phyloP scores from a whole-genome alignment of 2,329 filamentous ascomycete genomes.

The Mycogone perniciosa region DNA sequence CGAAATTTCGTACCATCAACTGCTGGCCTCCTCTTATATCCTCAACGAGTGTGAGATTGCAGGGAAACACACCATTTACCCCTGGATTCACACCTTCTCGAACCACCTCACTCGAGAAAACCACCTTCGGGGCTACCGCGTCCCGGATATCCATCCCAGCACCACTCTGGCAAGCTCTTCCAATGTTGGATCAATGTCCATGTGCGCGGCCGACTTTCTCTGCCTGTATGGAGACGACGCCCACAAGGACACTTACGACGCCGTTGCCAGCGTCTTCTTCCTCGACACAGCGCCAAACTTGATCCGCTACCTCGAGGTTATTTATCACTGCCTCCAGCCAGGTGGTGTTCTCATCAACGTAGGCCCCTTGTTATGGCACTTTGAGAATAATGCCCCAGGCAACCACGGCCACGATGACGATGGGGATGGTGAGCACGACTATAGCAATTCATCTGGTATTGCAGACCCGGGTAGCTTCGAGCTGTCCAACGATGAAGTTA shows the following conservation, averaged over 20 bases:
- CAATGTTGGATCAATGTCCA: constrained; percentile 66
- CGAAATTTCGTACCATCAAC: constrained; percentile 93
- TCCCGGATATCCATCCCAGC: constrained; percentile 77
- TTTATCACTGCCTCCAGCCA: constrained; percentile 66
- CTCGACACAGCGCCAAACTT: constrained; percentile 94
- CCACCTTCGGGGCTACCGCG: constrained; percentile 64
- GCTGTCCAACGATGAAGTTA: constrained; percentile 81
- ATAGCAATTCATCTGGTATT: constrained; percentile 57
- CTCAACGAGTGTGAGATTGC: constrained; percentile 59
- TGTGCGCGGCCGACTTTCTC: constrained; percentile 90
- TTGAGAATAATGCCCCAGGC: constrained; percentile 65
- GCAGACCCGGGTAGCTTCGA: constrained; percentile 88
- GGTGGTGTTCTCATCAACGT: constrained; percentile 84
- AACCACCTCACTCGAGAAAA: constrained; percentile 70
- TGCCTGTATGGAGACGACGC: constrained; percentile 67
- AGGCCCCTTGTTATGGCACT: constrained; percentile 92
- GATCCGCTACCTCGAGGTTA: constrained; percentile 81
- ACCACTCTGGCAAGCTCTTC: constrained; percentile 38
- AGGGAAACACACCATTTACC: constrained; percentile 66
- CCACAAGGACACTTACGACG: constrained; percentile 62
- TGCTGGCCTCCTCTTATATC: constrained; percentile 76
- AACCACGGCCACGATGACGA: constrained; percentile 48
- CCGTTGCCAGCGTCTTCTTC: constrained; percentile 88
- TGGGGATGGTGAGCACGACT: constrained; percentile 44
- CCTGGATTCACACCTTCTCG: constrained; percentile 82